Conservation (phyloP, 768 basidiomycete species). For the Pseudohyphozyma bogoriensis region DNA sequence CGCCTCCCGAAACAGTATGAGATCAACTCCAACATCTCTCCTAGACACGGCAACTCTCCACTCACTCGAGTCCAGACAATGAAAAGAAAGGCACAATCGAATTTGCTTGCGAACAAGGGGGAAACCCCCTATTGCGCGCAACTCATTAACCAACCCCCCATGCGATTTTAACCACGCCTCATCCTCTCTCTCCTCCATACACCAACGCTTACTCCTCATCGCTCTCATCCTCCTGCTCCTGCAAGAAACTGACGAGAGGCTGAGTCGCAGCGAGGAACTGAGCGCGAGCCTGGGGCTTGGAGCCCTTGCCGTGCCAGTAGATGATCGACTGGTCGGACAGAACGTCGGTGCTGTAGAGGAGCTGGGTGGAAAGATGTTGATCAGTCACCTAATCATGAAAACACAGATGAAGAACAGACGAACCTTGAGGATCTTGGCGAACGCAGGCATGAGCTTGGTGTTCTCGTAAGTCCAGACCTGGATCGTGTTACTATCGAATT, state of each 20-base stretch:
- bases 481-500: constrained; percentile 55
- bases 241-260: constrained; percentile 70
- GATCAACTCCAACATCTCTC: no score
- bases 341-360: constrained; percentile 91
- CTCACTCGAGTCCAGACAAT: no score
- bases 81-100: no score
- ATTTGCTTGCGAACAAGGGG: no score
- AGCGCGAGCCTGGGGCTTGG: constrained; percentile 87
- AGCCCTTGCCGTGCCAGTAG: constrained; percentile 96
- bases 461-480: constrained; percentile 96
- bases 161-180: no score
- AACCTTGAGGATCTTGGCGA: constrained; percentile 88
- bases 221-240: constrained; percentile 20
- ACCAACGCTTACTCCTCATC: constrained; percentile 7
- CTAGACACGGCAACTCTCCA: no score
- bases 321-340: constrained; percentile 92
- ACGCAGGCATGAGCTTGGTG: constrained; percentile 85
- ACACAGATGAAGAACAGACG: constrained; percentile 3
- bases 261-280: constrained; percentile 86
- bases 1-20: no score
- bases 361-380: constrained; percentile 43
- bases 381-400: not conserved
- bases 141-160: no score
- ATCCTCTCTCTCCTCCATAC: not conserved
- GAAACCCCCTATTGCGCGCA: no score